Base-by-base conservation (phyloP, 225 moss, liverwort and hornwort species). In the Antitrichia curtipendula region DNA sequence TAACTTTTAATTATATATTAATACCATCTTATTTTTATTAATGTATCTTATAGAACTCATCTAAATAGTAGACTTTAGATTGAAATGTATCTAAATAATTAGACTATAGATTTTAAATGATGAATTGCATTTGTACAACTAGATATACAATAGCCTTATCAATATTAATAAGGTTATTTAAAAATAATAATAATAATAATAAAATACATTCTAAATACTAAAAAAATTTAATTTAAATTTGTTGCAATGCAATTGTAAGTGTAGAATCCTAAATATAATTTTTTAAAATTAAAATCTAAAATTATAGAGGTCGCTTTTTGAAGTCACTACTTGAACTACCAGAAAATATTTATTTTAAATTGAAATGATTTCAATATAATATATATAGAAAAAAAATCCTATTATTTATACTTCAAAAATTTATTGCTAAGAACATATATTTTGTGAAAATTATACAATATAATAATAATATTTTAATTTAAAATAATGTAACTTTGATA, bases 291-390 rank as follows among this genome's bases (percentile, higher is more conserved):
- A 14, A 50, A 50, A 50, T 13, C 50, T 50, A 13, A 50, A 13
- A 50, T 50, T 50, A 5, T 50, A 14, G n/a, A n/a, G 3, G 3
- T n/a, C 1, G 0, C 3, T n/a, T 6, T n/a, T 20, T 11, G 3
- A 65, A 2, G 7, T 66, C n/a, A 38, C 12, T n/a, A 12, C 2
- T 38, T 68, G 22, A 68, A 38, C 22, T 22, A 9, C 2, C 6
- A 10, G 19, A 66, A 62, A 6, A 50, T 1, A 1, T 11, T 22
- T 66, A 0, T 20, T 12, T 66, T 38, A 22, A n/a, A n/a, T 22
- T 68, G 22, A 22, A 7, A 13, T 12, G 38, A 23, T 38, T 68
- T 13, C 1, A 68, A 38, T 68, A 23, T 38, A 1, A 3, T 21
- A 21, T n/a, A 21, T 19, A 10, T 20, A 59, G 1, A 11, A n/a